These are phyloP conservation scores for Penicillium sclerotiorum DNA, from an alignment of 2,329 filamentous ascomycete species.

Conservation along the genomic window DNA sequence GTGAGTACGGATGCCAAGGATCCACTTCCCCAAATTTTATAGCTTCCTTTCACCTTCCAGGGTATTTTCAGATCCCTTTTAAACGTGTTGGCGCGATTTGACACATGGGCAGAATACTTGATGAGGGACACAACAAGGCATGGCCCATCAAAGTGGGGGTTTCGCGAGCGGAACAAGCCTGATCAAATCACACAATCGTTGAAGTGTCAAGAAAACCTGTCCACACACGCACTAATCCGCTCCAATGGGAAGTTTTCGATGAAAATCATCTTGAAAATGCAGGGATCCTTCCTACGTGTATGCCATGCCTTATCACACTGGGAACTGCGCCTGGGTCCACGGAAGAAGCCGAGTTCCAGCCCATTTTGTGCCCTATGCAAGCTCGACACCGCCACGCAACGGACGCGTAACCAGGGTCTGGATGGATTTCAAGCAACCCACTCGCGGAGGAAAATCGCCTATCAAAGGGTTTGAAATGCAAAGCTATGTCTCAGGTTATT, in stretches of 20 bases:
- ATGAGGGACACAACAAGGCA: too few relatives aligned
- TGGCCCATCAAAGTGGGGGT: too few relatives aligned
- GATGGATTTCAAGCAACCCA: background rate
- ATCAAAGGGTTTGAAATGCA: too few relatives aligned
- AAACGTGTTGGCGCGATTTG: background rate
- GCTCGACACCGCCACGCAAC: background rate
- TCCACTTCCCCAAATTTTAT: background rate
- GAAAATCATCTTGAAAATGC: background rate
- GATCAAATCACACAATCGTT: background rate
- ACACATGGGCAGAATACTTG: too few relatives aligned
- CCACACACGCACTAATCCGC: background rate
- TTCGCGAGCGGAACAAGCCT: too few relatives aligned
- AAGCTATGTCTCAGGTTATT: too few relatives aligned
- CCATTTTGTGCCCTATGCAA: background rate
- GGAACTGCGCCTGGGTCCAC: background rate
- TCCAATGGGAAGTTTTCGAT: background rate
- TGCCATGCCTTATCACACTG: background rate
- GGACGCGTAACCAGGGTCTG: background rate
- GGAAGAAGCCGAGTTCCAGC: background rate
- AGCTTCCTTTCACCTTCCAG: background rate
- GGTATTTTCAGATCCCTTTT: background rate
- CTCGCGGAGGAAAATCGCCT: too few relatives aligned
- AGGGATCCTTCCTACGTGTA: background rate
- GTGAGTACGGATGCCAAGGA: background rate
- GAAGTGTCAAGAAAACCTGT: background rate